phyloP scores from a whole-genome alignment of 805 yeast species.

The Saccharomycodes ludwigii region DNA sequence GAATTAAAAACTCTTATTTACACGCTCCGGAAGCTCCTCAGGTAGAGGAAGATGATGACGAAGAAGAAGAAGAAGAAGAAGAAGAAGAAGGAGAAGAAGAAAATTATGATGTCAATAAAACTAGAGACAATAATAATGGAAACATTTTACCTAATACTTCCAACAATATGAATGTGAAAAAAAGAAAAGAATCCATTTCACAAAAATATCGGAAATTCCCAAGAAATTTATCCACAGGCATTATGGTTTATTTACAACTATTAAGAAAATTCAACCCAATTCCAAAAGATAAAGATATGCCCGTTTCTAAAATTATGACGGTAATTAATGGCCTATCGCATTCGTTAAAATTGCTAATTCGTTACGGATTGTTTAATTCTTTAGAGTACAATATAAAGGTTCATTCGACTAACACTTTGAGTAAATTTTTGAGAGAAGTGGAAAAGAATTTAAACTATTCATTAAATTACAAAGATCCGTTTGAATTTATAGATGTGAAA shows the following conservation, averaged over 20 bases:
- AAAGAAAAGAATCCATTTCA: slow-evolving; percentile 9
- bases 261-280: slow-evolving; percentile 46
- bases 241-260: slow-evolving; percentile 79
- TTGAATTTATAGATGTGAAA: slow-evolving; percentile 31
- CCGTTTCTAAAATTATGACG: slow-evolving; percentile 53
- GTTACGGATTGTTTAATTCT: slow-evolving; percentile 70
- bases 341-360: slow-evolving; percentile 70
- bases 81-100: slow-evolving; percentile 3
- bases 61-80: slow-evolving; percentile 6
- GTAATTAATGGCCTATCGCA: slow-evolving; percentile 89
- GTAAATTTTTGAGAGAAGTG: slow-evolving; percentile 45
- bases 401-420: slow-evolving; percentile 48
- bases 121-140: slow-evolving; percentile 1
- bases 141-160: background rate
- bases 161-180: slow-evolving; percentile 11
- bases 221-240: slow-evolving; percentile 73
- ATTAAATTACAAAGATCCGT: slow-evolving; percentile 23
- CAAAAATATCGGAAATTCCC: slow-evolving; percentile 40
- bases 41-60: slow-evolving; percentile 12
- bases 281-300: slow-evolving; percentile 17
- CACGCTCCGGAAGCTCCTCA: slow-evolving; percentile 5
- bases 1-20: slow-evolving; percentile 3
- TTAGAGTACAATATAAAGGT: slow-evolving; percentile 50
- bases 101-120: slow-evolving; percentile 5
- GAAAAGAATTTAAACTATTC: slow-evolving; percentile 31